phyloP scores from a whole-genome alignment of 1,284 basidiomycete genomes.

The Farysia itapuensis region DNA sequence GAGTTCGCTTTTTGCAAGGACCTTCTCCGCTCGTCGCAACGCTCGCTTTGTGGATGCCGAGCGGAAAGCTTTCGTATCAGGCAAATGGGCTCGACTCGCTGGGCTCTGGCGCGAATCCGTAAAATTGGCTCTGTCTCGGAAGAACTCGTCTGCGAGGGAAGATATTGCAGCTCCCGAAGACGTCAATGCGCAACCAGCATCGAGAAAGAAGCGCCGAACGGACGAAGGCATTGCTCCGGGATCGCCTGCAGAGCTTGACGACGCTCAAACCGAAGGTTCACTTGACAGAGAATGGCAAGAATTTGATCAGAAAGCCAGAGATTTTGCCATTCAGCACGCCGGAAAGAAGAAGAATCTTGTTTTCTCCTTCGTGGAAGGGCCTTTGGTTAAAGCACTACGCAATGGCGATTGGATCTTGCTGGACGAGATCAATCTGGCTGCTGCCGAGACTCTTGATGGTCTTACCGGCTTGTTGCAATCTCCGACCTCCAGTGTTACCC shows the following conservation, averaged over 20 bases:
- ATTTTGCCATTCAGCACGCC: conserved; percentile 68
- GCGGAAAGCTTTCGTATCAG: conserved; percentile 76
- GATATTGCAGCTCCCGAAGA: conserved; percentile 8
- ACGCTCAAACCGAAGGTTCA: conserved; percentile 26
- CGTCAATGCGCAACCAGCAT: conserved; percentile 6
- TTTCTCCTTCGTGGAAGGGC: conserved; percentile 94
- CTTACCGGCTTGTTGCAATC: conserved; percentile 82
- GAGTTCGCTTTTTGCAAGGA: conserved; percentile 78
- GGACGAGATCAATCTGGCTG: conserved; percentile 95
- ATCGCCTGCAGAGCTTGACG: conserved; percentile 24
- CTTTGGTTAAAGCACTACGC: conserved; percentile 85
- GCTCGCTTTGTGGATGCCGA: conserved; percentile 82
- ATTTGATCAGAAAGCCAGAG: conserved; percentile 73
- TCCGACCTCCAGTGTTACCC: conserved; percentile 82
- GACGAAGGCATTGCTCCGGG: conserved; percentile 26
- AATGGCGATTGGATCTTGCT: conserved; percentile 92
- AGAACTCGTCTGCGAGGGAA: conserved; percentile 62
- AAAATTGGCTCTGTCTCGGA: conserved; percentile 62
- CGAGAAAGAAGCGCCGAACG: conserved; percentile 56
- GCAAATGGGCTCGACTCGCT: conserved; percentile 82
- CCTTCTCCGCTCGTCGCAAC: conserved; percentile 89
- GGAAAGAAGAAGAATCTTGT: conserved; percentile 49
- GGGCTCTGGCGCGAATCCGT: conserved; percentile 81
- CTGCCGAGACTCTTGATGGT: conserved; percentile 90
- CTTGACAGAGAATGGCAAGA: conserved; percentile 54